Conservation (phyloP, 352 stramenopile genomes). For the Globisporangium cederbergense region DNA sequence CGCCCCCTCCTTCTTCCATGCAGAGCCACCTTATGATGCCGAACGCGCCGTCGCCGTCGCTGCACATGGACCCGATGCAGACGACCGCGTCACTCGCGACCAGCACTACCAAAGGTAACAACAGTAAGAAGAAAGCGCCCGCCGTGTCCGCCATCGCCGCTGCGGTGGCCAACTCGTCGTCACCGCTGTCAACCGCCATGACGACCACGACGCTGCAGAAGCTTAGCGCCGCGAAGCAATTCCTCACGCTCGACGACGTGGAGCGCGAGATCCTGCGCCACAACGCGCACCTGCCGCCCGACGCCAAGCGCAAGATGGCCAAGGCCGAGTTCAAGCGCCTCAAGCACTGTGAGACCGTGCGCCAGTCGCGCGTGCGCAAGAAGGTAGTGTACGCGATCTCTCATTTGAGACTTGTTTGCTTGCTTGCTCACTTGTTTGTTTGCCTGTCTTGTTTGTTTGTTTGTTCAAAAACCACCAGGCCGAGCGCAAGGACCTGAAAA, state of each 20-base stretch:
- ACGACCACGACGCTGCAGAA: conserved; percentile 6
- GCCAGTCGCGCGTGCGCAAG: conserved; percentile 74
- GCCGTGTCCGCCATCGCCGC: not conserved
- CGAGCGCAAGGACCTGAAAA: conserved; percentile 49
- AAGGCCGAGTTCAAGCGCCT: conserved; percentile 72
- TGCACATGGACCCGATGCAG: conserved; percentile 23
- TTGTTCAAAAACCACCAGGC: conserved; percentile 20
- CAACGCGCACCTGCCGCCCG: conserved; percentile 36
- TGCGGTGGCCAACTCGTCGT: not conserved
- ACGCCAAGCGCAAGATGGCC: conserved; percentile 46
- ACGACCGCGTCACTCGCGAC: conserved; percentile 8
- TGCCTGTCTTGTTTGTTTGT: not conserved
- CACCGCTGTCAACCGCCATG: conserved; percentile 5
- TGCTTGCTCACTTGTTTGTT: not conserved
- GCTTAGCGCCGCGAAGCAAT: conserved; percentile 21
- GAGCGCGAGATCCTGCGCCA: conserved; percentile 48
- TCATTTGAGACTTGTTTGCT: not conserved
- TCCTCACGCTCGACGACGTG: conserved; percentile 57
- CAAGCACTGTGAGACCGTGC: conserved; percentile 77
- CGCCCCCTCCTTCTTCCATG: conserved; percentile 21
- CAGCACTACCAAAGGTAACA: not conserved
- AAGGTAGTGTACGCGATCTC: conserved; percentile 32
- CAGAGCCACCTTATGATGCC: conserved; percentile 25
- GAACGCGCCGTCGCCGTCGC: conserved; percentile 36
- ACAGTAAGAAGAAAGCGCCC: not conserved